Conservation (phyloP, 2,329 filamentous ascomycete species). For the Pseudogymnoascus sp. region DNA sequence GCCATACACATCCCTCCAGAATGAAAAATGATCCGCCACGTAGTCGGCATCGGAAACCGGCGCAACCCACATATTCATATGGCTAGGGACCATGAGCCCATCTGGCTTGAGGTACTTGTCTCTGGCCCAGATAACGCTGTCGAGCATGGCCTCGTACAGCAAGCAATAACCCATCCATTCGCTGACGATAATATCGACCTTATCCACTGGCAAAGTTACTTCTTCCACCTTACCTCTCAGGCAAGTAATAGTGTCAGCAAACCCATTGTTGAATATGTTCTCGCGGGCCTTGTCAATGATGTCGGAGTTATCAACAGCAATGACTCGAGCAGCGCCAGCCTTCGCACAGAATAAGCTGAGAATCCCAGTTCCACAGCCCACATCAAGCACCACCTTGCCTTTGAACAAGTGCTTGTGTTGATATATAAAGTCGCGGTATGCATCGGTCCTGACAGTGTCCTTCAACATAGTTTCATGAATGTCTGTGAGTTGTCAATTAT, state of each 20-base stretch:
- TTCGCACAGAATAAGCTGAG: conserved; percentile 91
- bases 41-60: conserved; percentile 74
- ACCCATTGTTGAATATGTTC: conserved; percentile 75
- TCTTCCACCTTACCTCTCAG: conserved; percentile 85
- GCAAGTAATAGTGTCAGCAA: conserved; percentile 68
- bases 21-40: conserved; percentile 67
- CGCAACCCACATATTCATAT: conserved; percentile 75
- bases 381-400: conserved; percentile 81
- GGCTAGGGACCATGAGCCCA: conserved; percentile 80
- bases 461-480: conserved; percentile 97
- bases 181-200: conserved; percentile 91
- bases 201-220: conserved; percentile 64
- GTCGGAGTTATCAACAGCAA: conserved; percentile 86
- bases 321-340: conserved; percentile 77
- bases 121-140: conserved; percentile 80
- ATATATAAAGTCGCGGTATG: conserved; percentile 93
- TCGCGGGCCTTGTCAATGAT: conserved; percentile 83
- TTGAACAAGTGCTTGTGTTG: conserved; percentile 81
- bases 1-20: conserved; percentile 90
- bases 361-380: conserved; percentile 83
- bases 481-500: conserved; percentile 40
- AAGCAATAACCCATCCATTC: conserved; percentile 98
- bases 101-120: conserved; percentile 76
- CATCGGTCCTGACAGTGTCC: conserved; percentile 78
- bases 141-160: conserved; percentile 92